phyloP scores from a whole-genome alignment of 2,329 filamentous ascomycete species.

The Aspergillus fructus region DNA sequence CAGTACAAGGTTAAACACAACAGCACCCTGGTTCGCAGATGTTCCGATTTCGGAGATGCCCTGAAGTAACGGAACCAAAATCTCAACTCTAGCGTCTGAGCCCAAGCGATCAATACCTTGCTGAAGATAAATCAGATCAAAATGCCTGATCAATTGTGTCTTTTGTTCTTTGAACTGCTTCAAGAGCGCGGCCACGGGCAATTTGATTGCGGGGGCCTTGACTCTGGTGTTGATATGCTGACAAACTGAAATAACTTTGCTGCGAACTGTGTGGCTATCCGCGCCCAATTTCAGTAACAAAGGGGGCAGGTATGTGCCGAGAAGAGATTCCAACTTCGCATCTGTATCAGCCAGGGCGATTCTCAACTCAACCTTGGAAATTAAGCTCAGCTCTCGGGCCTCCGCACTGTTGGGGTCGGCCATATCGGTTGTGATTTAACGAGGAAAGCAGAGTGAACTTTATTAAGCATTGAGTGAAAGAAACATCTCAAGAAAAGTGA shows the following conservation, averaged over 20 bases:
- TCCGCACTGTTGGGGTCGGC: constrained; percentile 37
- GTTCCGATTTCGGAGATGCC: constrained; percentile 63
- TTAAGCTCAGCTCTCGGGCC: constrained; percentile 73
- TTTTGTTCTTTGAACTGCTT: constrained; percentile 84
- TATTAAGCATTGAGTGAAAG: constrained; percentile 11
- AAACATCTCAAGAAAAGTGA: background rate
- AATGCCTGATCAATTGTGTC: constrained; percentile 75
- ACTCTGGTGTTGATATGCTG: constrained; percentile 69
- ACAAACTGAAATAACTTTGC: constrained; percentile 71
- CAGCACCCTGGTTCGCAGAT: constrained; percentile 56
- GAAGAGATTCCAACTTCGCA: constrained; percentile 72
- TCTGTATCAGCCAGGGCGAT: constrained; percentile 84
- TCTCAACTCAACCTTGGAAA: constrained; percentile 81
- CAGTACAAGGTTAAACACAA: constrained; percentile 80
- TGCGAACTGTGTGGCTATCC: constrained; percentile 74
- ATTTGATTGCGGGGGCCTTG: constrained; percentile 63
- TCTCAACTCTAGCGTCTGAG: constrained; percentile 62
- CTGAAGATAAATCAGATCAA: constrained; percentile 86
- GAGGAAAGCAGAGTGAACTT: background rate
- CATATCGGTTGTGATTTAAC: constrained; percentile 24
- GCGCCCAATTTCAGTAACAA: constrained; percentile 84
- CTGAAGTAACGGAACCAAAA: constrained; percentile 69
- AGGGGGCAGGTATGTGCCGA: constrained; percentile 77
- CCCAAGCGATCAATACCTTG: constrained; percentile 70
- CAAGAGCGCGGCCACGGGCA: constrained; percentile 81